phyloP scores from a whole-genome alignment of 169 alveolate species.

The Plasmodium inui region DNA sequence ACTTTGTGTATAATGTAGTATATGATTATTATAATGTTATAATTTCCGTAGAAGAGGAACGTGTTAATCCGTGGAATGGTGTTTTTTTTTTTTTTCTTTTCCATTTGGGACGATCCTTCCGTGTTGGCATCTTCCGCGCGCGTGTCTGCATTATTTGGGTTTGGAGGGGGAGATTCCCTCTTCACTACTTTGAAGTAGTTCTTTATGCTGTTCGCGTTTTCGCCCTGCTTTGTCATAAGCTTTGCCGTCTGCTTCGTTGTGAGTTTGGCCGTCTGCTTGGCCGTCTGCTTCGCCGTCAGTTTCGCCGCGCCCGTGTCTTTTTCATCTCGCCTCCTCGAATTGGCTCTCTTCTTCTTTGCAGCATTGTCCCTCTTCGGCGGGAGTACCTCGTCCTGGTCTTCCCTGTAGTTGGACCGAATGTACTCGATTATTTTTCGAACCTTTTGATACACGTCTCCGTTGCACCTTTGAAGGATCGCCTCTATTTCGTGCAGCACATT shows the following conservation, averaged over 20 bases:
- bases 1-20: slow-evolving; percentile 39
- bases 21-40: slow-evolving; percentile 53
- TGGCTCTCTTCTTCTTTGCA: slow-evolving; percentile 13
- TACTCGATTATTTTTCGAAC: slow-evolving; percentile 35
- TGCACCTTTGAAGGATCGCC: slow-evolving; percentile 57
- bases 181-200: slow-evolving; percentile 59
- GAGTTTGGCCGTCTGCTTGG: not conserved
- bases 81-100: slow-evolving; percentile 11
- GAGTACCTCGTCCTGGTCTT: not conserved
- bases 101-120: not conserved
- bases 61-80: slow-evolving; percentile 29
- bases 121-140: not conserved
- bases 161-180: not conserved
- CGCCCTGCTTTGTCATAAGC: not conserved
- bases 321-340: not conserved
- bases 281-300: not conserved
- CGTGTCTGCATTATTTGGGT: not conserved
- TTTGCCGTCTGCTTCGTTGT: not conserved
- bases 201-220: slow-evolving; percentile 25
- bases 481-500: slow-evolving; percentile 58
- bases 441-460: slow-evolving; percentile 24
- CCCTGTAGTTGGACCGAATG: slow-evolving; percentile 27
- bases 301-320: not conserved
- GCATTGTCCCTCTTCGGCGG: not conserved
- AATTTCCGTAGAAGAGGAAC: slow-evolving; percentile 55